Evolutionary conservation across 1,139 yeast species (phyloP), one percentile per base, ranked within the genome.

Genomic region (Nakaseomyces delphensis): DNA sequence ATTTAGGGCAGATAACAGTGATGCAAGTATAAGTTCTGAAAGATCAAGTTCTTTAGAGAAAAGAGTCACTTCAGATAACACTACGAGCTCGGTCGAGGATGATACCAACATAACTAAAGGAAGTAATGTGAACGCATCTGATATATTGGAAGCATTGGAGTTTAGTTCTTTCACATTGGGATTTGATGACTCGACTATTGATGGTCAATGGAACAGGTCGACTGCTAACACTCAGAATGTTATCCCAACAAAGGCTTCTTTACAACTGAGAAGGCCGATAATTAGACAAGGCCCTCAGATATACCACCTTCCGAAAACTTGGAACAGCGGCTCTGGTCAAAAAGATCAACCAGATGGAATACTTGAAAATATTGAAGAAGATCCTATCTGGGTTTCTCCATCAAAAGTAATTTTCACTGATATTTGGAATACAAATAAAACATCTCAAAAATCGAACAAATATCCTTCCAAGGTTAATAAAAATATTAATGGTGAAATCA

Each of bases 381-480:
- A 59, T 25, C 59, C 63, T 3, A 52, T 59, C 16, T 60, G 65
- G 65, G 50, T 59, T 6, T 60, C 64, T 1, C 64, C 65, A 3
- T 55, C 60, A 38, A 60, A 60, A 43, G 38, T 60, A 11, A 55
- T 53, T 36, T 48, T 54, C 30, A 44, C 45, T 39, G 56, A 55
- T 38, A 11, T 50, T n/a, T 49, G 49, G 24, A 48, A 28, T 21
- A 20, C 42, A 9, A 36, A 44, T 3, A 30, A 36, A 36, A 13
- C n/a, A 20, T 6, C 35, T 5, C 13, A 31, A 10, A 18, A 4
- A 2, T 19, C 11, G 14, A 31, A 28, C 31, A 23, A 35, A 10
- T 28, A 18, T 10, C 10, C 25, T 13, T 32, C 37, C 5, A 9
- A 21, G 29, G 20, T 31, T 29, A 14, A 10, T 24, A 7, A 16